Evolutionary conservation across 2,329 filamentous ascomycete genomes (phyloP).

Genomic region (Beauveria scarabaeidicola): DNA sequence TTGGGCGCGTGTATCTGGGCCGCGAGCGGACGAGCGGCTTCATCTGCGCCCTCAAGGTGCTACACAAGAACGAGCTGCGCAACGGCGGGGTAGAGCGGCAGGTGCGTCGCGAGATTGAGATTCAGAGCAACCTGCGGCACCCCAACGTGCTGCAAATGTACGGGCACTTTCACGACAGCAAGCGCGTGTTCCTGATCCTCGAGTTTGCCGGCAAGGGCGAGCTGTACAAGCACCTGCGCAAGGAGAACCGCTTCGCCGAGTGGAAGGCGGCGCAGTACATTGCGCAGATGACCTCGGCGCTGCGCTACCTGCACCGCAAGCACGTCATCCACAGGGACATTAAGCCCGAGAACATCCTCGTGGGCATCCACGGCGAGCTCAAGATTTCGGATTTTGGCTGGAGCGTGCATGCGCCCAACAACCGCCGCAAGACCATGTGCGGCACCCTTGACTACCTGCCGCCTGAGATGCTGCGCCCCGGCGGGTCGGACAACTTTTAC

Average conservation of each 20-base stretch:
- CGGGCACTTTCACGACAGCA: slow-evolving; percentile 83
- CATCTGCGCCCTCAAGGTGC: slow-evolving; percentile 77
- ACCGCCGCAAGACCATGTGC: slow-evolving; percentile 88
- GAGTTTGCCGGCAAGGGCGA: slow-evolving; percentile 83
- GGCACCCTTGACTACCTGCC: slow-evolving; percentile 96
- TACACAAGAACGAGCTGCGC: slow-evolving; percentile 76
- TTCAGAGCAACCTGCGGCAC: slow-evolving; percentile 78
- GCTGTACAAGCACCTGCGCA: slow-evolving; percentile 77
- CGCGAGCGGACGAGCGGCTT: slow-evolving; percentile 72
- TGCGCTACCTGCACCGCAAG: slow-evolving; percentile 90
- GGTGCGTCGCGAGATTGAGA: slow-evolving; percentile 80
- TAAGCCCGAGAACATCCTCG: slow-evolving; percentile 94
- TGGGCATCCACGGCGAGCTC: slow-evolving; percentile 94
- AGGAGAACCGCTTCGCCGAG: slow-evolving; percentile 72
- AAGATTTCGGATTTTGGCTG: slow-evolving; percentile 98
- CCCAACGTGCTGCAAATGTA: slow-evolving; percentile 78
- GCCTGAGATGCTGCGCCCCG: slow-evolving; percentile 90
- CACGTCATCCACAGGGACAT: slow-evolving; percentile 97
- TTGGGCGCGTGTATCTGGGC: slow-evolving; percentile 77
- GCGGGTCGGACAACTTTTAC: slow-evolving; percentile 77
- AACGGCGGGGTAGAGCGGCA: slow-evolving; percentile 76
- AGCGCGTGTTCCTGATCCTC: slow-evolving; percentile 78
- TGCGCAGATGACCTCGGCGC: slow-evolving; percentile 81
- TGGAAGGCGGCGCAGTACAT: slow-evolving; percentile 83
- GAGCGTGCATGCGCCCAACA: slow-evolving; percentile 96